Percentiles rank a stretch among this genome's conserved stretches.
These are phyloP conservation scores for Aspergillus sp. DNA, from an alignment of 2,329 filamentous ascomycete species.

Conservation along the genomic window DNA sequence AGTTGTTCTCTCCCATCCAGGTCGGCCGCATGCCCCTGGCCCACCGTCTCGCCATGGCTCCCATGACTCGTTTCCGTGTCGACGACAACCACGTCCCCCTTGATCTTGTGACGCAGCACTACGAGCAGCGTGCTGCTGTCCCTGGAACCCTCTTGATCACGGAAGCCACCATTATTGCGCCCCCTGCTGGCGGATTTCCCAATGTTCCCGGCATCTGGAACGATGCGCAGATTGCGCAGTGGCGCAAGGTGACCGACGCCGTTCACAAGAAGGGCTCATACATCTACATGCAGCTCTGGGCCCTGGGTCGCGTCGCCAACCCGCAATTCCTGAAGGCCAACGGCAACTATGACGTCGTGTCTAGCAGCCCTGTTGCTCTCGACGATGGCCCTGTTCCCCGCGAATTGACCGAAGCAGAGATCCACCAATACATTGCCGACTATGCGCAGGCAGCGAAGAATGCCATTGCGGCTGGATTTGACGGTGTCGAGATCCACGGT, in stretches of 20 bases:
- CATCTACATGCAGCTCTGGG: constrained; percentile 66
- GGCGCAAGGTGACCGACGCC: constrained; percentile 62
- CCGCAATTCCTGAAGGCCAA: constrained; percentile 29
- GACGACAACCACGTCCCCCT: constrained; percentile 53
- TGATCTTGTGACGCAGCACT: constrained; percentile 53
- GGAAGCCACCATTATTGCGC: constrained; percentile 58
- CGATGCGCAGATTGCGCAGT: constrained; percentile 59
- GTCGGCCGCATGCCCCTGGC: constrained; percentile 46
- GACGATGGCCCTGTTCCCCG: constrained; percentile 33
- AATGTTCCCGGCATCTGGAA: constrained; percentile 62
- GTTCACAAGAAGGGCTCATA: constrained; percentile 64
- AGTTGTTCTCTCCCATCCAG: constrained; percentile 41
- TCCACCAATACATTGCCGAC: constrained; percentile 44
- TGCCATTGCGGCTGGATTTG: constrained; percentile 59
- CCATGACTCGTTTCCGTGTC: constrained; percentile 58
- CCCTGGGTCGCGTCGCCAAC: constrained; percentile 58
- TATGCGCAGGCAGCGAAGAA: constrained; percentile 51
- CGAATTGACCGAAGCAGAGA: constrained; percentile 44
- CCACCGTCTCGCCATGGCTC: constrained; percentile 58
- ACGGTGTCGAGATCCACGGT: constrained; percentile 54
- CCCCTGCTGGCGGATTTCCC: constrained; percentile 50
- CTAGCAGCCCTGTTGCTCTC: constrained; percentile 24
- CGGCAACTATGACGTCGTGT: constrained; percentile 21
- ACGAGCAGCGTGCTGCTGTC: constrained; percentile 54
- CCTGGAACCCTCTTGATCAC: constrained; percentile 61